Evolutionary conservation across 2,329 filamentous ascomycete species (phyloP).

Genomic region (Fusarium tricinctum): DNA sequence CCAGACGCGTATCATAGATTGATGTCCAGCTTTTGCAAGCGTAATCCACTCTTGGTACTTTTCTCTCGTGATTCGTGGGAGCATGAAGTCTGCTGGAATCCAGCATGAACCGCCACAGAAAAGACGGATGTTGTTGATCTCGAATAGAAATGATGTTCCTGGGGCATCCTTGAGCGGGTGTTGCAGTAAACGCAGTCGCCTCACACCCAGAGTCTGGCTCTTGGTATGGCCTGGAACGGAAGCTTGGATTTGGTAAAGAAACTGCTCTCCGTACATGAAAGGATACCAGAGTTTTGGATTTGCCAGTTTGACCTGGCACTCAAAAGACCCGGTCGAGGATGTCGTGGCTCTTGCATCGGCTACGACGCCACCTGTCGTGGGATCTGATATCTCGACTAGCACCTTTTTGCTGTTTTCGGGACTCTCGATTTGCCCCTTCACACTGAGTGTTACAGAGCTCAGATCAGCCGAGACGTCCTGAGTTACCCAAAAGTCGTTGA

Average conservation of each 20-base stretch:
- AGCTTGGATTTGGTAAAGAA: not conserved
- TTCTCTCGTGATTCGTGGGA: not conserved
- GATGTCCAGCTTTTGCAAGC: slow-evolving; percentile 3
- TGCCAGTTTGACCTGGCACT: fast-evolving
- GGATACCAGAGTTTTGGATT: slow-evolving; percentile 11
- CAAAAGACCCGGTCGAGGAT: not conserved
- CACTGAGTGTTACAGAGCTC: not conserved
- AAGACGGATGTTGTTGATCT: slow-evolving; percentile 12
- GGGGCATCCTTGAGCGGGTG: not conserved
- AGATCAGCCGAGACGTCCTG: not conserved
- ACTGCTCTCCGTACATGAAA: not conserved
- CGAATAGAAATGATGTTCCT: slow-evolving; percentile 6
- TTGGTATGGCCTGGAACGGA: not conserved
- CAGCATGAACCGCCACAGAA: slow-evolving; percentile 4
- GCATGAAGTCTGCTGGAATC: slow-evolving; percentile 10
- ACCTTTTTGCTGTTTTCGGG: fast-evolving
- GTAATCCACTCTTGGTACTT: slow-evolving; percentile 8
- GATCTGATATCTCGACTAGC: not conserved
- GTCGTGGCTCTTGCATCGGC: too few species aligned
- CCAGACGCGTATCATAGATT: slow-evolving; percentile 17
- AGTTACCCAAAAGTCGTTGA: not conserved
- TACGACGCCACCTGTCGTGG: fast-evolving
- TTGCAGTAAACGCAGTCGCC: not conserved
- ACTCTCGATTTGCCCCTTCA: not conserved
- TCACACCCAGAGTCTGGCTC: not conserved